phyloP scores from a whole-genome alignment of 2,329 filamentous ascomycete species.

The Cladosporium colombiae region DNA sequence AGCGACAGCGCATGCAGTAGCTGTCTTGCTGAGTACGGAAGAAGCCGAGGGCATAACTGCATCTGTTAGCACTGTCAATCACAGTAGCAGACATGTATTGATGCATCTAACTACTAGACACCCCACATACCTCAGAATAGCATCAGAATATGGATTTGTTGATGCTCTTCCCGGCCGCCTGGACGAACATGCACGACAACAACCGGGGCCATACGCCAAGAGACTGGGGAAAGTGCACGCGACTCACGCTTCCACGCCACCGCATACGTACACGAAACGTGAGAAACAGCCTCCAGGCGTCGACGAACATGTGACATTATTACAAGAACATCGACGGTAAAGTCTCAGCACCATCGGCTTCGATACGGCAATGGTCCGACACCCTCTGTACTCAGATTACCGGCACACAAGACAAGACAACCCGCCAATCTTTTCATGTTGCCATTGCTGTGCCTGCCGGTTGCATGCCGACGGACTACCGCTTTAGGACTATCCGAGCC shows the following conservation, averaged over 20 bases:
- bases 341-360: not conserved
- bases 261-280: not conserved
- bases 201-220: not conserved
- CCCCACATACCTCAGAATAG: constrained; percentile 12
- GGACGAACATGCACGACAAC: not conserved
- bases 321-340: not conserved
- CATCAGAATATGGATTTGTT: not conserved
- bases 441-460: not conserved
- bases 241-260: not conserved
- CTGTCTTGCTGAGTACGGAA: constrained; percentile 9
- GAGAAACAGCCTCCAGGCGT: not conserved
- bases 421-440: not conserved
- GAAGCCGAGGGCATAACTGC: constrained; percentile 8
- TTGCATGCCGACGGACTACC: constrained; percentile 13
- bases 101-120: not conserved
- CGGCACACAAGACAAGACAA: not conserved
- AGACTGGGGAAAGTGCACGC: constrained; percentile 11
- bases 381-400: not conserved
- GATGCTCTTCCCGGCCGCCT: constrained; percentile 5
- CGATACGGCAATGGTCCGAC: not conserved
- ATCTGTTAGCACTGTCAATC: not conserved
- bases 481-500: constrained; percentile 1
- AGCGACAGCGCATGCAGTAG: constrained; percentile 23
- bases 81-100: not conserved
- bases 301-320: not conserved